These are phyloP conservation scores for Ustilago curta DNA, from an alignment of 1,284 basidiomycete species.

Conservation along the genomic window DNA sequence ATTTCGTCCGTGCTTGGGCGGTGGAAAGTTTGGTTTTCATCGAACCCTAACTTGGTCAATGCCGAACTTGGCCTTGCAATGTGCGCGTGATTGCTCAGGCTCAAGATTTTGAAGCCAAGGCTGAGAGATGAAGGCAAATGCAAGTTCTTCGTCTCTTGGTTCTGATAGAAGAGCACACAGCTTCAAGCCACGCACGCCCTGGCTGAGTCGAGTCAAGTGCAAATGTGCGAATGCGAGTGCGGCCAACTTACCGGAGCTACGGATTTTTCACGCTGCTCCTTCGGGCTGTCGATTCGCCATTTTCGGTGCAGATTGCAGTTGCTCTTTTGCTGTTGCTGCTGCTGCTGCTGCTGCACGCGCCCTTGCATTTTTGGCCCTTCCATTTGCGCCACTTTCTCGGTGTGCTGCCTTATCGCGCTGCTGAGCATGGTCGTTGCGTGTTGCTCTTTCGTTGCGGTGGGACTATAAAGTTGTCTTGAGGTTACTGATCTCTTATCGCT, in stretches of 20 bases:
- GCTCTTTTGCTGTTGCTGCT: too few relatives aligned
- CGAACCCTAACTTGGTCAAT: background rate
- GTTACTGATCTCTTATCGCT: conserved; percentile 3
- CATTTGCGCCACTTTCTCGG: conserved; percentile 11
- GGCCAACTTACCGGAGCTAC: conserved; percentile 3
- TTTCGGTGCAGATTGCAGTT: background rate
- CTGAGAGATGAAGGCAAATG: background rate
- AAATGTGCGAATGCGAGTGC: too few relatives aligned
- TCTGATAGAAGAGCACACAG: conserved; percentile 1
- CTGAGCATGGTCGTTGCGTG: background rate
- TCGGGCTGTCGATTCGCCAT: background rate
- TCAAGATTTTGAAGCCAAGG: background rate
- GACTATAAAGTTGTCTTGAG: conserved; percentile 5
- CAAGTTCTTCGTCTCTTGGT: background rate
- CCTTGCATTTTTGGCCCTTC: conserved; percentile 13
- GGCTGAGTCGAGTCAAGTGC: conserved; percentile 1
- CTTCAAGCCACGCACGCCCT: background rate
- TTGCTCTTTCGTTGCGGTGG: background rate
- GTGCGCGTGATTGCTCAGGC: conserved; percentile 1
- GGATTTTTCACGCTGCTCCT: conserved; percentile 8
- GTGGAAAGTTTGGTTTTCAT: background rate
- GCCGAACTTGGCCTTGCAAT: background rate
- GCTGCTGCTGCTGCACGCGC: conserved; percentile 9
- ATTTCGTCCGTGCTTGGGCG: background rate
- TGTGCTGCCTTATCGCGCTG: conserved; percentile 11